Conservation (phyloP, 1,139 yeast genomes). For the Taphrina flavorubra region DNA sequence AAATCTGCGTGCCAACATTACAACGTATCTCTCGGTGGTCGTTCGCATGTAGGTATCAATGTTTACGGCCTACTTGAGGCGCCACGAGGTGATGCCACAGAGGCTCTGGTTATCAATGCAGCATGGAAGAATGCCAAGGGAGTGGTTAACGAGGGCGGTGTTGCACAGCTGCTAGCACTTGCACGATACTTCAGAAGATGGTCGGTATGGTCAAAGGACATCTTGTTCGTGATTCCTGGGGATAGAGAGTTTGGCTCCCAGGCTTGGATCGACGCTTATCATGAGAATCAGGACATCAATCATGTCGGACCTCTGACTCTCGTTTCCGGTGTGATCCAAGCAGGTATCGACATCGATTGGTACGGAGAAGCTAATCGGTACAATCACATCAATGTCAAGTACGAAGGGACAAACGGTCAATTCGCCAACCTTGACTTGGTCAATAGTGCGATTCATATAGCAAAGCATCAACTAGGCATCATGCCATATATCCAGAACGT, state of each 20-base stretch:
- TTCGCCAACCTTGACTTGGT: constrained; percentile 89
- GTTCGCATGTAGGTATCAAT: constrained; percentile 56
- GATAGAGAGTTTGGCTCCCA: constrained; percentile 73
- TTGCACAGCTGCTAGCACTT: constrained; percentile 72
- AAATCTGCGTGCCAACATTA: constrained; percentile 63
- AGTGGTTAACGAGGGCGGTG: constrained; percentile 73
- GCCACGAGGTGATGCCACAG: constrained; percentile 95
- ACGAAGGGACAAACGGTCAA: constrained; percentile 93
- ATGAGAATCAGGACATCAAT: constrained; percentile 49
- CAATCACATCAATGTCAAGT: constrained; percentile 73
- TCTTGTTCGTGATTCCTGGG: constrained; percentile 81
- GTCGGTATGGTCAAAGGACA: constrained; percentile 95
- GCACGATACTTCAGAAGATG: constrained; percentile 80
- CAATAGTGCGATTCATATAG: constrained; percentile 74
- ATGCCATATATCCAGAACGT: constrained; percentile 69
- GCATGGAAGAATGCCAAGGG: constrained; percentile 78
- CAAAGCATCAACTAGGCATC: constrained; percentile 72
- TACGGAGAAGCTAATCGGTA: constrained; percentile 70
- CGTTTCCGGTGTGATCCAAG: constrained; percentile 95
- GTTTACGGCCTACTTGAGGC: constrained; percentile 87
- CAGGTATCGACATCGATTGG: constrained; percentile 85
- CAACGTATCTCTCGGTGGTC: constrained; percentile 51
- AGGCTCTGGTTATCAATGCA: constrained; percentile 87
- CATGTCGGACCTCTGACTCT: constrained; percentile 62
- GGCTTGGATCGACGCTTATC: constrained; percentile 94